Conservation (phyloP, 176 grass and related monocot genomes). For the Hsuehochloa calcarea region DNA sequence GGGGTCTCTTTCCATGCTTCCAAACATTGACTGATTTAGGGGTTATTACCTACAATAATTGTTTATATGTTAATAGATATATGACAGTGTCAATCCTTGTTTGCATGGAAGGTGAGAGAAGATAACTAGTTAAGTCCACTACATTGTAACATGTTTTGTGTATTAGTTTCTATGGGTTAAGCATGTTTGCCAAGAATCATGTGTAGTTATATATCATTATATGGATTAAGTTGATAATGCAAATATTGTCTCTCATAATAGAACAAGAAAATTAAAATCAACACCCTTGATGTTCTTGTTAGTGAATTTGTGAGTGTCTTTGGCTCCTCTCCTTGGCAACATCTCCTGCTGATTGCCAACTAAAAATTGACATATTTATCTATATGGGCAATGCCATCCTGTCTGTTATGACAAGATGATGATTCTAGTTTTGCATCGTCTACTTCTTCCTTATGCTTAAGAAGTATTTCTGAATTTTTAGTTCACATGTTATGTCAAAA, state of each 20-base stretch:
- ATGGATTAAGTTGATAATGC: constrained; percentile 6
- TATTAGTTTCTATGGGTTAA: neutral
- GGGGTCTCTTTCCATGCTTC: too few species aligned
- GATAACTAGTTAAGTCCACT: neutral
- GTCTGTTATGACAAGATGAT: neutral
- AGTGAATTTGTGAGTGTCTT: constrained; percentile 85
- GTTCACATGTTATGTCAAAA: constrained; percentile 11
- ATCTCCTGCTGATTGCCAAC: neutral
- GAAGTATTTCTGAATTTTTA: constrained; percentile 12
- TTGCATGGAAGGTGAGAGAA: neutral
- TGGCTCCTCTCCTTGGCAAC: neutral
- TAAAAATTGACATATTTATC: neutral
- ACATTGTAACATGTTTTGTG: neutral
- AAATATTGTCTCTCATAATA: neutral
- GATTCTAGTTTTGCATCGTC: constrained; percentile 1
- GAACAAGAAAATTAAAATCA: neutral
- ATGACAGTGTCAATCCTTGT: neutral
- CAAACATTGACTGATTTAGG: too few species aligned
- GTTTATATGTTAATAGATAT: too few species aligned
- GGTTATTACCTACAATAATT: too few species aligned
- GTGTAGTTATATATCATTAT: neutral
- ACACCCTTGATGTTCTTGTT: constrained; percentile 75
- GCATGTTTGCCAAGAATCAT: neutral
- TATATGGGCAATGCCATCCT: neutral
- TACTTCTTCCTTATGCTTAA: constrained; percentile 19